Percentiles rank a stretch among this genome's conserved stretches.
These are phyloP conservation scores for Cytospora leucostoma DNA, from an alignment of 2,329 filamentous ascomycete species.

Conservation along the genomic window DNA sequence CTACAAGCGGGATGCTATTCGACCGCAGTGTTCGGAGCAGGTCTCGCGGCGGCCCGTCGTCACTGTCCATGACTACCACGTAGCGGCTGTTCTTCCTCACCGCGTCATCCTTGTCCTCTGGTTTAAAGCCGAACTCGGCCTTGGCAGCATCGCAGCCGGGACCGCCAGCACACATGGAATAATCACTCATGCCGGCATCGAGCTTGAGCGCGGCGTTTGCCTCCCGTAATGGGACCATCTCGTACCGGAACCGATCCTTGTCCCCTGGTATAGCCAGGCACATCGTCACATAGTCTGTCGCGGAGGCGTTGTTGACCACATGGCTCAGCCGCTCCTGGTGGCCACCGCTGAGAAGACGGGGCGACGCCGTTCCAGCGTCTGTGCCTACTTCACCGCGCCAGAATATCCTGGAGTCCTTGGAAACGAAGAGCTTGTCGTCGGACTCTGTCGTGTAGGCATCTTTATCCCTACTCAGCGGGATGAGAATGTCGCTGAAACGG, in stretches of 20 bases:
- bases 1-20: conserved; percentile 67
- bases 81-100: conserved; percentile 66
- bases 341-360: conserved; percentile 63
- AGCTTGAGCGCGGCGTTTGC: conserved; percentile 57
- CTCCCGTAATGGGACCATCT: conserved; percentile 52
- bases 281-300: conserved; percentile 51
- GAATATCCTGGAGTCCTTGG: conserved; percentile 67
- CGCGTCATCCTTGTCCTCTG: conserved; percentile 45
- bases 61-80: conserved; percentile 72
- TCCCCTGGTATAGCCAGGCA: conserved; percentile 51
- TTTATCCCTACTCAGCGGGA: conserved; percentile 56
- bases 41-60: conserved; percentile 61
- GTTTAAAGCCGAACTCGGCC: conserved; percentile 51
- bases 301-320: conserved; percentile 61
- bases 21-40: conserved; percentile 68
- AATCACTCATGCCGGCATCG: conserved; percentile 61
- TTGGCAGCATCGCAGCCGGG: conserved; percentile 51
- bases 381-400: conserved; percentile 70
- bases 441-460: conserved; percentile 47
- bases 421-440: conserved; percentile 53
- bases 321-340: conserved; percentile 73
- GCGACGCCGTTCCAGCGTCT: conserved; percentile 50
- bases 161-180: conserved; percentile 54
- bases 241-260: conserved; percentile 54
- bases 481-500: conserved; percentile 75